Evolutionary conservation across 176 grass and related monocot genomes (phyloP).

Genomic region (Thinopyrum elongatum): DNA sequence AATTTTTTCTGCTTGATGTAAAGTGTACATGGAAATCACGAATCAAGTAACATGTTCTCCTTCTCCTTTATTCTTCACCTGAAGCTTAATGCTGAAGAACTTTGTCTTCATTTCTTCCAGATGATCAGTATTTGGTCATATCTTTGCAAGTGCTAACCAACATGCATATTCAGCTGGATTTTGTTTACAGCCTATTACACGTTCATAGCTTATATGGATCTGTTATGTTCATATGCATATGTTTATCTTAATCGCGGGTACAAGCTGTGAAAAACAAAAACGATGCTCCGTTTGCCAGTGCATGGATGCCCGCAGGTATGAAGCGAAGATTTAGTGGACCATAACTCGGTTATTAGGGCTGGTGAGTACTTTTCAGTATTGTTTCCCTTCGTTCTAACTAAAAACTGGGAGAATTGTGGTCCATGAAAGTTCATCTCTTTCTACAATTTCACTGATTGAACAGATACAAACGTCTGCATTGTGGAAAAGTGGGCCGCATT

Average conservation of each 20-base stretch:
- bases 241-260: background rate
- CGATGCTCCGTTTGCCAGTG: constrained; percentile 39
- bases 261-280: background rate
- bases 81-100: background rate
- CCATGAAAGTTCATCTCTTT: background rate
- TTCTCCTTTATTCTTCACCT: background rate
- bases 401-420: background rate
- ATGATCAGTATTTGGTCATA: background rate
- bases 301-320: constrained; percentile 55
- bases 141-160: background rate
- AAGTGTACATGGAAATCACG: background rate
- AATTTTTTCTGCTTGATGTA: background rate
- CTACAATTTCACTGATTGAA: constrained; percentile 22
- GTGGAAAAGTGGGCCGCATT: constrained; percentile 70
- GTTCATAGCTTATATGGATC: background rate
- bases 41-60: background rate
- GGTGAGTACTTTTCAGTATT: constrained; percentile 29
- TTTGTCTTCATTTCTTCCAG: background rate
- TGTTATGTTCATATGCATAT: constrained; percentile 9
- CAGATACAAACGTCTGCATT: constrained; percentile 54
- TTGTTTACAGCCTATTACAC: background rate
- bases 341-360: constrained; percentile 47
- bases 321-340: constrained; percentile 49
- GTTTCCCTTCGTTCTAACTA: constrained; percentile 9
- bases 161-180: background rate